A percentile compares a stretch with the other conserved stretches of the same genome.
phyloP scores from a whole-genome alignment of 169 alveolate species.

The Eimeria acervulina region DNA sequence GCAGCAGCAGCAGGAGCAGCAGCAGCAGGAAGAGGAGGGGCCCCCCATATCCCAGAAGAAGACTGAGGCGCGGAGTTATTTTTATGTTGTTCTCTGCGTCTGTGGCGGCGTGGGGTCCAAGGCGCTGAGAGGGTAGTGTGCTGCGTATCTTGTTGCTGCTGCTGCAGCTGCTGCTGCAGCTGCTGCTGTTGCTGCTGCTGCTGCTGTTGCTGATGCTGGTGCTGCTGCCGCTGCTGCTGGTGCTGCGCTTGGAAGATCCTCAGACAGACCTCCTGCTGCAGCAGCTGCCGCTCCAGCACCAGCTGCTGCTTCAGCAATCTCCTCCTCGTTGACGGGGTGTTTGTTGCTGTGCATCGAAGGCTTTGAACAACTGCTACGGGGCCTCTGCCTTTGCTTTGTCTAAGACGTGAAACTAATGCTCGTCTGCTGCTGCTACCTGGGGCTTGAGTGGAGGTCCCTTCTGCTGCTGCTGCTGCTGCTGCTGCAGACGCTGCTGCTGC shows the following conservation, averaged over 20 bases:
- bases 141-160: slow-evolving; percentile 41
- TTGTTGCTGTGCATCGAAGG: slow-evolving; percentile 2
- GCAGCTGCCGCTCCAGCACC: slow-evolving; percentile 55
- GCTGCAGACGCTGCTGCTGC: too few species aligned
- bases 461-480: too few species aligned
- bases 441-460: too few species aligned
- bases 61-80: background rate
- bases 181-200: too few species aligned
- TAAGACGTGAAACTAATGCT: background rate
- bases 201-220: too few species aligned
- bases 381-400: background rate
- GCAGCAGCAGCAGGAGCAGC: too few species aligned
- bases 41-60: slow-evolving; percentile 1
- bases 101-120: slow-evolving; percentile 37
- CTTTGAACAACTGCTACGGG: slow-evolving; percentile 8
- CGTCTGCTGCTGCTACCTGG: slow-evolving; percentile 15
- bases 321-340: slow-evolving; percentile 34
- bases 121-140: slow-evolving; percentile 37
- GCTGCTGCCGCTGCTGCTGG: slow-evolving; percentile 38
- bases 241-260: background rate
- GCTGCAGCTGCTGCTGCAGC: too few species aligned
- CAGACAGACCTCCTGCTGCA: background rate
- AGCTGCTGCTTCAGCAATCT: slow-evolving; percentile 55
- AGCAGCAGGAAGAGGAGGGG: too few species aligned
- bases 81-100: background rate